Percentiles rank a stretch among this genome's conserved stretches.
These are phyloP conservation scores for Leishmania mexicana DNA, from an alignment of 208 protist genomes.

Conservation along the genomic window DNA sequence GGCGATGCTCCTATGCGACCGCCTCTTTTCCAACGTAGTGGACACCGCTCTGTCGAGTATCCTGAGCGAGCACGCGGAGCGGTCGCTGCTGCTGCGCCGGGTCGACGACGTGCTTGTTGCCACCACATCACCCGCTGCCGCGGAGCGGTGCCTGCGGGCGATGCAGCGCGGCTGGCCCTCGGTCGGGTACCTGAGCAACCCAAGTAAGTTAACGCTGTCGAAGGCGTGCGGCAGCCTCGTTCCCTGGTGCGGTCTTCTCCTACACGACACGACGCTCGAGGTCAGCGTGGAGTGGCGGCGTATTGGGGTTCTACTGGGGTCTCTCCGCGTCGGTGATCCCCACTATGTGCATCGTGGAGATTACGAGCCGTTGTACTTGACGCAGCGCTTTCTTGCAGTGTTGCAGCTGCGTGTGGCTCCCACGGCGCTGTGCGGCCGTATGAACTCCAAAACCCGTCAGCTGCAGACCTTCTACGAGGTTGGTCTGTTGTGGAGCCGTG, in stretches of 20 bases:
- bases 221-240: slow-evolving; percentile 10
- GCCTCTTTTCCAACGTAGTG: slow-evolving; percentile 40
- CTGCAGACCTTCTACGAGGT: slow-evolving; percentile 74
- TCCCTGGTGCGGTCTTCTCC: slow-evolving; percentile 66
- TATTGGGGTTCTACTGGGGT: slow-evolving; percentile 30
- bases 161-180: slow-evolving; percentile 53
- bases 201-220: slow-evolving; percentile 15
- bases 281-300: slow-evolving; percentile 74
- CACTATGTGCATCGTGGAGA: slow-evolving; percentile 16
- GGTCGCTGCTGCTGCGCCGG: slow-evolving; percentile 61
- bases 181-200: slow-evolving; percentile 51
- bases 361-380: slow-evolving; percentile 22
- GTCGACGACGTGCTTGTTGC: slow-evolving; percentile 81
- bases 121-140: slow-evolving; percentile 55
- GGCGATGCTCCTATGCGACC: slow-evolving; percentile 78
- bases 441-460: slow-evolving; percentile 57
- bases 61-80: slow-evolving; percentile 43
- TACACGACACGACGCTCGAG: slow-evolving; percentile 44
- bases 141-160: slow-evolving; percentile 42
- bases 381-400: slow-evolving; percentile 47
- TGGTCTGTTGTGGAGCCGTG: slow-evolving; percentile 53
- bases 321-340: slow-evolving; percentile 20
- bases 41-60: slow-evolving; percentile 28
- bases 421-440: slow-evolving; percentile 48
- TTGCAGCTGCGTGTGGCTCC: slow-evolving; percentile 48